A percentile compares a stretch with the other conserved stretches of the same genome.
These are phyloP conservation scores for Fusarium longipes DNA, from an alignment of 2,329 filamentous ascomycete species.

Conservation along the genomic window DNA sequence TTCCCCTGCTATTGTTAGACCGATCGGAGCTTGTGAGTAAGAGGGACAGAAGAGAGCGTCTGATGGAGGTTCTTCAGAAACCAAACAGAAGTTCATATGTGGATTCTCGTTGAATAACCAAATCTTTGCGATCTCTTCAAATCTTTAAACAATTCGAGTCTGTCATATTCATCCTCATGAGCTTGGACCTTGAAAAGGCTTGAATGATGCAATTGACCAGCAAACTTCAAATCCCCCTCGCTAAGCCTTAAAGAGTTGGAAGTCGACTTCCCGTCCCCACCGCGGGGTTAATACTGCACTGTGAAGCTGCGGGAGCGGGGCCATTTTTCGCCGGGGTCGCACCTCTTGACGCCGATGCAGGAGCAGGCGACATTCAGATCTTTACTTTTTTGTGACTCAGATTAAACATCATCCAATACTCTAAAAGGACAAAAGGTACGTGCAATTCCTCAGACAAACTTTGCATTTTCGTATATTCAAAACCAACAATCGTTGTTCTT, in stretches of 20 bases:
- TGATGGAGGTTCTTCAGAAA: neutral
- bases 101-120: too few relatives aligned
- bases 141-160: neutral
- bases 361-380: constrained; percentile 20
- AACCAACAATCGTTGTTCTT: neutral
- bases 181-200: neutral
- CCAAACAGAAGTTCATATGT: neutral
- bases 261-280: neutral
- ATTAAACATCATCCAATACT: constrained; percentile 14
- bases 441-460: neutral
- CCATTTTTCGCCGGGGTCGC: constrained; percentile 33
- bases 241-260: constrained; percentile 16
- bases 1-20: neutral
- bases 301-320: constrained; percentile 37
- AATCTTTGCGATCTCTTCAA: neutral
- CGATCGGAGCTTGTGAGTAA: neutral
- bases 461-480: neutral
- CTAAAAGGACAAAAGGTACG: constrained; percentile 12
- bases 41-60: neutral
- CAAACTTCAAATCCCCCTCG: constrained; percentile 14
- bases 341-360: constrained; percentile 27
- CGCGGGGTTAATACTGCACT: constrained; percentile 13
- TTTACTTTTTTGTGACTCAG: constrained; percentile 42
- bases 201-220: constrained; percentile 24
- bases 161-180: neutral